Base-by-base conservation (phyloP, 495 filamentous ascomycete genomes). In the Neurospora terricola region DNA sequence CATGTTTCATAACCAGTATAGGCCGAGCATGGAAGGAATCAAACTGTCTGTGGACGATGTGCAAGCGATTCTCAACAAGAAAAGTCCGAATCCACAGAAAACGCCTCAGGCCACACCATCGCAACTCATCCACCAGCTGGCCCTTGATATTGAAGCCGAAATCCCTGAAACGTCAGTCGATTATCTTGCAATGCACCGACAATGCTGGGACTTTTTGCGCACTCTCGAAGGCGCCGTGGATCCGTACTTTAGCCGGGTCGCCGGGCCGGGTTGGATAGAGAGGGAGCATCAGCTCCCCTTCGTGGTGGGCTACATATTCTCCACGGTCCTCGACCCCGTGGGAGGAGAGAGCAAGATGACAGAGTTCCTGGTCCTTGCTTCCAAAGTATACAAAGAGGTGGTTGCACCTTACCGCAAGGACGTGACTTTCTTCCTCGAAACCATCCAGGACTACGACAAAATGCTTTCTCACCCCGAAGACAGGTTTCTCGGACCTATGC, bases 251-350 rank as follows among this genome's bases (percentile, higher is more conserved):
- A n/a, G 1, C 40, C 40, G 36, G 1, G 45, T 45, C 11, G 30
- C 59, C 23, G 71, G 71, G 11, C 71, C 71, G 3, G 7, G 16
- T 11, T 72, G 71, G 71, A 72, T 66, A 45, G 59, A 45, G 27
- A 11, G 37, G 18, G 71, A 72, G 18, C 59, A 72, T n/a, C 71
- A 66, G 43, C 43, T 62, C 5, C 71, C 71, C 40, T 72, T 72
- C 36, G 43, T 54, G 9, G 71, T 23, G 43, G 71, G 71, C 10
- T 72, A 36, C 71, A 72, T 72, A 36, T 72, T 72, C 34, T 54
- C 42, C 10, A 59, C 45, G 16, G 34, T 16, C 30, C 36, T 45
- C 45, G 71, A 54, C 18, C 54, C 54, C 27, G 2, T 34, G 14
- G 54, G 54, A 18, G 54, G 27, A 62, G 54, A 62, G 34, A 62